Percentiles rank a stretch among this genome's conserved stretches.
Conservation (phyloP, 257 asterid species). For the Salvia miltiorrhiza region DNA sequence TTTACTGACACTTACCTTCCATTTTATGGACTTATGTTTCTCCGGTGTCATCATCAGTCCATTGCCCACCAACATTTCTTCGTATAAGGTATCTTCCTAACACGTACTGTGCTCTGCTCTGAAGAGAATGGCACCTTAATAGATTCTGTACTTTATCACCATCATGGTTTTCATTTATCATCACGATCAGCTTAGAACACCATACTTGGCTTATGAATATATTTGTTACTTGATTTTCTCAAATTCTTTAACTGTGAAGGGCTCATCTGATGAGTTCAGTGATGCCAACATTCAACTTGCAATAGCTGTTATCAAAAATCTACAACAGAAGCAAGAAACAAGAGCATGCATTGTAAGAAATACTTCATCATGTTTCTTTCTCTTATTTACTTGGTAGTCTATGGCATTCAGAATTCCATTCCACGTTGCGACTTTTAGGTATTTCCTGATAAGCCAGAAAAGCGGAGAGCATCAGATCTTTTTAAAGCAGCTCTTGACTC, state of each 20-base stretch:
- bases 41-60: conserved; percentile 55
- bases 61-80: conserved; percentile 79
- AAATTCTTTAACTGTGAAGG: conserved; percentile 54
- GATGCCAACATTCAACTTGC: conserved; percentile 98
- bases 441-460: conserved; percentile 93
- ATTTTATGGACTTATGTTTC: conserved; percentile 14
- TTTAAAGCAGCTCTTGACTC: conserved; percentile 81
- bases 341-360: conserved; percentile 81
- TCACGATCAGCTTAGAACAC: neutral
- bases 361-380: neutral
- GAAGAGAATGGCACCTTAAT: neutral
- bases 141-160: neutral
- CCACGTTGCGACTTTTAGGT: conserved; percentile 46
- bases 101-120: neutral
- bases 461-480: conserved; percentile 85
- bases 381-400: neutral
- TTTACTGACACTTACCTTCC: conserved; percentile 26
- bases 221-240: conserved; percentile 14
- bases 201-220: neutral
- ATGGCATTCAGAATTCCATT: neutral
- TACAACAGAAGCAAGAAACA: conserved; percentile 77
- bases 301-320: conserved; percentile 71
- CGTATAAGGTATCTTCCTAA: conserved; percentile 69
- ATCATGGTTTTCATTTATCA: neutral
- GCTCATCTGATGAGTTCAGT: conserved; percentile 89